Percentiles rank a stretch among this genome's conserved stretches.
These are phyloP conservation scores for Quercus wislizeni DNA, from an alignment of 306 rosid genomes.

Conservation along the genomic window DNA sequence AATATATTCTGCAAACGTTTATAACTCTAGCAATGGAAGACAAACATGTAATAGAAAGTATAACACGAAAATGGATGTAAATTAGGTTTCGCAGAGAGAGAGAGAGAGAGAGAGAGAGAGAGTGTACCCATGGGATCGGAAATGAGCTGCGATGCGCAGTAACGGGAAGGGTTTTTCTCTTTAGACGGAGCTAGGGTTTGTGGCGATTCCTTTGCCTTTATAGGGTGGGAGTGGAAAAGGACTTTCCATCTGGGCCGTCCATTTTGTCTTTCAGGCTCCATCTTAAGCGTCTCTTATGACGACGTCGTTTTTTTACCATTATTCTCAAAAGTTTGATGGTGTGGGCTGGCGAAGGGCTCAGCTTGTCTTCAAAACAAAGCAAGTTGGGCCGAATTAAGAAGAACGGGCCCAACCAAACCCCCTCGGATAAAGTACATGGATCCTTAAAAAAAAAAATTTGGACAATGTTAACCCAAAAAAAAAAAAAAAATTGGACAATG, in stretches of 20 bases:
- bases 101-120: not conserved
- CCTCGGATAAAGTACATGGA: too few species aligned
- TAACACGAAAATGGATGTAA: not conserved
- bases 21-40: not conserved
- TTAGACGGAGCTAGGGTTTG: constrained; percentile 19
- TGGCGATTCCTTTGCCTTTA: not conserved
- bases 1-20: not conserved
- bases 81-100: too few species aligned
- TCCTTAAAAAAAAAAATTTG: too few species aligned
- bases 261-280: not conserved
- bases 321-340: not conserved
- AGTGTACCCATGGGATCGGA: constrained; percentile 23
- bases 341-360: not conserved
- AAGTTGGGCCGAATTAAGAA: too few species aligned
- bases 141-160: not conserved
- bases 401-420: too few species aligned
- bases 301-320: not conserved
- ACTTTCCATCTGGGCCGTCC: not conserved
- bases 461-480: too few species aligned
- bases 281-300: not conserved
- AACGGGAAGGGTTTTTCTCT: not conserved
- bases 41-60: not conserved
- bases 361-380: too few species aligned
- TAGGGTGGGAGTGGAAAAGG: not conserved
- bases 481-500: too few species aligned